Base-by-base conservation (phyloP, 1,139 yeast species). In the Taiozyma onychis region DNA sequence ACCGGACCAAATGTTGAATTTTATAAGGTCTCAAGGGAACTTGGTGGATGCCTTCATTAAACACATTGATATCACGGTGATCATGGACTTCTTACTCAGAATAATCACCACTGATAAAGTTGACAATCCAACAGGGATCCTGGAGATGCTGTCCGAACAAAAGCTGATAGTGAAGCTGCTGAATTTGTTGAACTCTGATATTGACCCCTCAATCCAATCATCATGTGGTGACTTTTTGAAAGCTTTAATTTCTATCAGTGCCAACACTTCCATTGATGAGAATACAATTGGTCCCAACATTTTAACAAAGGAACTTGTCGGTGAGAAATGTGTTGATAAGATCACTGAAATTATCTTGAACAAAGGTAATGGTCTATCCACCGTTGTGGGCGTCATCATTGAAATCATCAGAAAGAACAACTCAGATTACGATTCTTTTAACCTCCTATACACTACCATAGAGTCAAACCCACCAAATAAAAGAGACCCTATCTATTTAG, bases 251-350 rank as follows among this genome's bases (percentile, higher is more conserved):
- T 86, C 97, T 3, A 88, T 95, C 43, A 88, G 97, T 34, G 96
- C 95, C 54, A 89, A 89, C 63, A 83, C 80, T 24, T 83, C 82
- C 41, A 59, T 71, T 16, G 74, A 71, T 54, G 90, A 85, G 63
- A 84, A 95, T 51, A 88, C 96, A 3, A 90, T 95, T 57, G 99
- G 99, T 0, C 99, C 99, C 18, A 93, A 93, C 65, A 89, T 88
- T 62, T 75, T 93, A 51, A 89, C 97, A 2, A 76, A 98, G 53
- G 91, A 91, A 64, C 76, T 93, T 48, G 97, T 91, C 9, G 78
- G 85, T 51, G 85, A 83, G 45, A 80, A 79, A 49, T 83, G 87
- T 70, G 74, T 83, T 37, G 71, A 75, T 44, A 72, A 73, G 50
- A 74, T 93, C 49, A 83, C 95, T 47, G 69, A 78, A 26, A 80